phyloP scores from a whole-genome alignment of 495 filamentous ascomycete genomes.

The Penicillium daleae region DNA sequence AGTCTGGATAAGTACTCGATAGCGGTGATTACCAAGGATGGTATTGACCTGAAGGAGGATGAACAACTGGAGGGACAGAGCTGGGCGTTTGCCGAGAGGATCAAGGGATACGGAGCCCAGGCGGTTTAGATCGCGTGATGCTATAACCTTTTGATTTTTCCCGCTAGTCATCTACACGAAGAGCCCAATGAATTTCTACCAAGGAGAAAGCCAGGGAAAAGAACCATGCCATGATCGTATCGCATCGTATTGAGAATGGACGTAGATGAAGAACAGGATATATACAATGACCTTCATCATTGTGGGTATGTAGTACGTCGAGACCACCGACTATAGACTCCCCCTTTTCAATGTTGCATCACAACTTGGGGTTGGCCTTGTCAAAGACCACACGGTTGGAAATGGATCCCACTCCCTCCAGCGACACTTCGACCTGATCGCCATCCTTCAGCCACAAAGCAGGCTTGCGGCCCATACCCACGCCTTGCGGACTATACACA shows the following conservation, averaged over 20 bases:
- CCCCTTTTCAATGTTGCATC: slow-evolving; percentile 1
- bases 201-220: too few species aligned
- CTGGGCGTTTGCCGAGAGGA: slow-evolving; percentile 94
- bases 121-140: slow-evolving; percentile 48
- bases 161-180: slow-evolving; percentile 13
- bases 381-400: slow-evolving; percentile 72
- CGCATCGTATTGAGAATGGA: neutral
- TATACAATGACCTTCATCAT: slow-evolving; percentile 5
- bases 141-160: slow-evolving; percentile 7
- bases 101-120: slow-evolving; percentile 78
- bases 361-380: slow-evolving; percentile 59
- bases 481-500: slow-evolving; percentile 65
- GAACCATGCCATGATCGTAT: neutral
- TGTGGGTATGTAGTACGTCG: neutral
- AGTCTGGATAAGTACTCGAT: slow-evolving; percentile 90
- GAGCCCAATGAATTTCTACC: too few species aligned
- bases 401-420: slow-evolving; percentile 73
- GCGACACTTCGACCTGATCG: slow-evolving; percentile 73
- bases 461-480: slow-evolving; percentile 76
- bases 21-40: slow-evolving; percentile 81
- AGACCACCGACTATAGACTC: neutral
- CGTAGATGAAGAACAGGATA: slow-evolving; percentile 6
- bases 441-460: slow-evolving; percentile 78
- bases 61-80: slow-evolving; percentile 82
- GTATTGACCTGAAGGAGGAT: slow-evolving; percentile 77